Conservation (phyloP, 352 stramenopile species). For the Globisporangium emineosum region DNA sequence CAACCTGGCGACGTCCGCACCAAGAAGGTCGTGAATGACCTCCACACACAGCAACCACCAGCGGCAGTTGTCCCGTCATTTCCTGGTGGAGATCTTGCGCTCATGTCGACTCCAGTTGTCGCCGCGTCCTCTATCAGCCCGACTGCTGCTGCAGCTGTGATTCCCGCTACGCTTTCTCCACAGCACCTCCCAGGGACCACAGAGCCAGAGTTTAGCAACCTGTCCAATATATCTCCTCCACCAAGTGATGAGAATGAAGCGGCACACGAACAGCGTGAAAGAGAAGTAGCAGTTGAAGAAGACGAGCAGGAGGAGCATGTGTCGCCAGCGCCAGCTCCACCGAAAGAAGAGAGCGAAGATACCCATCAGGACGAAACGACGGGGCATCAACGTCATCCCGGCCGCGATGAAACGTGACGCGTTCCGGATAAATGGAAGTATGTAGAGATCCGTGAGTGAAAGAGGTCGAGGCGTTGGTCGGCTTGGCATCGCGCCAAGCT, state of each 20-base stretch:
- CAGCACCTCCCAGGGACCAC: background rate
- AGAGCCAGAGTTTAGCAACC: background rate
- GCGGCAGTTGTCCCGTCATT: background rate
- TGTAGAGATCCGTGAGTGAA: too few species aligned
- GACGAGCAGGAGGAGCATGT: background rate
- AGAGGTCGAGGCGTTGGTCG: too few species aligned
- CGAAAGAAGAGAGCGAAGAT: background rate
- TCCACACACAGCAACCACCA: background rate
- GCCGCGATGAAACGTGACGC: constrained; percentile 4
- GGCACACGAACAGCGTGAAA: background rate
- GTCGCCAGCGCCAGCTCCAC: background rate
- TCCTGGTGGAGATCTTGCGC: background rate
- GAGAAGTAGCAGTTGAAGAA: background rate
- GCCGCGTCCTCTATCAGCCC: too few species aligned
- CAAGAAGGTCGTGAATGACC: too few species aligned
- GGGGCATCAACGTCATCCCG: background rate
- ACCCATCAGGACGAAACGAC: background rate
- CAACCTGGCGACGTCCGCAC: background rate
- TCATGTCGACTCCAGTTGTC: background rate
- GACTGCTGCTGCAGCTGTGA: background rate
- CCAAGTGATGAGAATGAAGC: background rate
- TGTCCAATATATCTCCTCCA: background rate
- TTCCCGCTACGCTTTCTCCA: background rate
- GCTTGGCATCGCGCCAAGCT: too few species aligned
- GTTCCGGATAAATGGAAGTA: background rate